These are phyloP conservation scores for Plasmopara viticola DNA, from an alignment of 352 stramenopile species.

Conservation along the genomic window DNA sequence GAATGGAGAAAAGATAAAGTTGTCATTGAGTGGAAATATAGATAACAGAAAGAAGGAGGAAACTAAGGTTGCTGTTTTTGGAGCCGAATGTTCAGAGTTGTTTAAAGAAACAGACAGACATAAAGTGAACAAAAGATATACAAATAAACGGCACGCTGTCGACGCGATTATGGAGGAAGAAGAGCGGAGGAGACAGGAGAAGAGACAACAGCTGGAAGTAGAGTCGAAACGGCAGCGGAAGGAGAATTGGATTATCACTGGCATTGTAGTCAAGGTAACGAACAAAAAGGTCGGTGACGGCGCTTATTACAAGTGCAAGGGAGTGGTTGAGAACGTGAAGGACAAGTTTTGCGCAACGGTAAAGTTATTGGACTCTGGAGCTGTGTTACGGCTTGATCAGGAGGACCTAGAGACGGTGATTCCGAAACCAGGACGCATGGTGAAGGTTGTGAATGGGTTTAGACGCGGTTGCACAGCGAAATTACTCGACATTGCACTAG, in stretches of 20 bases:
- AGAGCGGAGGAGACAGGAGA: conserved; percentile 32
- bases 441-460: conserved; percentile 76
- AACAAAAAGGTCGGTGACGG: conserved; percentile 89
- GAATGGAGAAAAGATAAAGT: conserved; percentile 41
- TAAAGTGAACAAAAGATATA: not conserved
- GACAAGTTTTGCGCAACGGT: conserved; percentile 80
- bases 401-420: conserved; percentile 89
- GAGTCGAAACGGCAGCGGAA: conserved; percentile 40
- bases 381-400: conserved; percentile 79
- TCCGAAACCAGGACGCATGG: conserved; percentile 49
- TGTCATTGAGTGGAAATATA: conserved; percentile 23
- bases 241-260: conserved; percentile 87
- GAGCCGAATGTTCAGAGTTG: conserved; percentile 2
- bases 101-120: conserved; percentile 5
- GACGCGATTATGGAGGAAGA: conserved; percentile 64
- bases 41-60: conserved; percentile 23
- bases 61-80: conserved; percentile 3
- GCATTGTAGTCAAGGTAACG: conserved; percentile 93
- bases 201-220: conserved; percentile 34
- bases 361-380: conserved; percentile 74
- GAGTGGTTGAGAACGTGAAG: conserved; percentile 63
- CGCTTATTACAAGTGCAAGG: conserved; percentile 87
- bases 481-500: conserved; percentile 65
- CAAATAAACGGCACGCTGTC: conserved; percentile 22
- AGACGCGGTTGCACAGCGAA: conserved; percentile 51